Evolutionary conservation across 1,284 basidiomycete genomes (phyloP).

Genomic region (Moesziomyces antarcticus): DNA sequence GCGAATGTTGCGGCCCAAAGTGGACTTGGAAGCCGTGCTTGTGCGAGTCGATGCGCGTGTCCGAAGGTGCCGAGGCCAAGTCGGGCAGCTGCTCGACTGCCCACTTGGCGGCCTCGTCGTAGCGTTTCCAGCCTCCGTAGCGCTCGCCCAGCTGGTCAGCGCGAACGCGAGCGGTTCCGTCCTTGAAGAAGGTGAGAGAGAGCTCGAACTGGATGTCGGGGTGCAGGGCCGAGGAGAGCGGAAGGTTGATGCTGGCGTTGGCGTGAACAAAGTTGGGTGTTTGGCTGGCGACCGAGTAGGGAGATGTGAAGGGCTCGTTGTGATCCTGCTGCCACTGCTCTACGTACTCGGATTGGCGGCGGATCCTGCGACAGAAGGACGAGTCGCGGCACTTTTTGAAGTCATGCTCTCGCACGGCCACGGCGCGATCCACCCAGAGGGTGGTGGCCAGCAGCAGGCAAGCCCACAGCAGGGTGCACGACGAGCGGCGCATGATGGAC

Average conservation of each 20-base stretch:
- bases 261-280: slow-evolving; percentile 23
- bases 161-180: slow-evolving; percentile 60
- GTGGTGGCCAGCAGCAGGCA: slow-evolving; percentile 15
- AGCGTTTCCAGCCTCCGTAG: slow-evolving; percentile 60
- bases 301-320: slow-evolving; percentile 43
- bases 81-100: slow-evolving; percentile 56
- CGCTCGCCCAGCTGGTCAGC: slow-evolving; percentile 59
- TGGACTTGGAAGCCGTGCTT: slow-evolving; percentile 30
- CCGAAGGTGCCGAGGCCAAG: slow-evolving; percentile 25
- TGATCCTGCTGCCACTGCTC: slow-evolving; percentile 44
- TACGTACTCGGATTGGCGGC: slow-evolving; percentile 56
- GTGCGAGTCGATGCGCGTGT: slow-evolving; percentile 18
- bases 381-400: slow-evolving; percentile 66
- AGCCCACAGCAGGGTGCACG: slow-evolving; percentile 20
- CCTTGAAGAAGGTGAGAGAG: slow-evolving; percentile 54
- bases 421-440: slow-evolving; percentile 13
- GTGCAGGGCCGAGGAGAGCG: slow-evolving; percentile 56
- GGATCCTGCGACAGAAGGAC: slow-evolving; percentile 65
- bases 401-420: slow-evolving; percentile 49
- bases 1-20: slow-evolving; percentile 42
- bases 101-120: slow-evolving; percentile 61
- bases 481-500: slow-evolving; percentile 13
- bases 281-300: slow-evolving; percentile 47
- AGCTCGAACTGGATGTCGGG: slow-evolving; percentile 60
- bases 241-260: slow-evolving; percentile 39